phyloP scores from a whole-genome alignment of 176 grass and related monocot genomes.

The Oryza meyeriana region DNA sequence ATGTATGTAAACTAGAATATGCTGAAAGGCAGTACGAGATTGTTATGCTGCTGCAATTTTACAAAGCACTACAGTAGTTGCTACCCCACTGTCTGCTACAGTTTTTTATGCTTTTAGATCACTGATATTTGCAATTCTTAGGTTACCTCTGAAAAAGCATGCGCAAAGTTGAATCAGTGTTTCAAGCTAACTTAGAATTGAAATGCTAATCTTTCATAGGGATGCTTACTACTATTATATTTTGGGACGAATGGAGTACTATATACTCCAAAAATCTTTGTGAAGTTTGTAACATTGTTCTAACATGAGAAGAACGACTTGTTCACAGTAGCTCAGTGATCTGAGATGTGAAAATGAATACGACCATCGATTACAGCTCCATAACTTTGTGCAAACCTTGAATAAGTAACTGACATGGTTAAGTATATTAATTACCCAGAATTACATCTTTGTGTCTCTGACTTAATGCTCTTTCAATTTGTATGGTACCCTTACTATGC shows the following conservation, averaged over 20 bases:
- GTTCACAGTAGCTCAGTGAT: slow-evolving; percentile 16
- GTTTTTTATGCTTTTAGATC: slow-evolving; percentile 8
- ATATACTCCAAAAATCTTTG: slow-evolving; percentile 22
- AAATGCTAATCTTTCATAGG: neutral
- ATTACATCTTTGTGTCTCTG: slow-evolving; percentile 3
- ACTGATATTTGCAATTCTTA: slow-evolving; percentile 8
- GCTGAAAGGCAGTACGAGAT: neutral
- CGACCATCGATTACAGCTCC: neutral
- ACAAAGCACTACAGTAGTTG: neutral
- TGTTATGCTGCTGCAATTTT: neutral
- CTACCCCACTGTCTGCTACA: neutral
- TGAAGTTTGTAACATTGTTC: slow-evolving; percentile 6
- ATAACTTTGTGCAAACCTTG: neutral
- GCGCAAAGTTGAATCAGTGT: neutral
- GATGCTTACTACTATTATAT: slow-evolving; percentile 17
- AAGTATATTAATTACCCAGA: slow-evolving; percentile 19
- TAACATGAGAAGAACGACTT: slow-evolving; percentile 7
- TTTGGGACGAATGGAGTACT: too few species aligned
- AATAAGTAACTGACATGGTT: slow-evolving; percentile 8
- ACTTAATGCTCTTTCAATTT: slow-evolving; percentile 30
- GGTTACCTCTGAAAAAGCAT: neutral
- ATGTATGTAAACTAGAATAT: neutral
- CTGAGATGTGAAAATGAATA: slow-evolving; percentile 7
- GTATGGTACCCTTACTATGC: slow-evolving; percentile 13
- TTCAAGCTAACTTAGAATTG: slow-evolving; percentile 28